Base-by-base conservation (phyloP, 768 basidiomycete species). In the Phallus indusiatus region DNA sequence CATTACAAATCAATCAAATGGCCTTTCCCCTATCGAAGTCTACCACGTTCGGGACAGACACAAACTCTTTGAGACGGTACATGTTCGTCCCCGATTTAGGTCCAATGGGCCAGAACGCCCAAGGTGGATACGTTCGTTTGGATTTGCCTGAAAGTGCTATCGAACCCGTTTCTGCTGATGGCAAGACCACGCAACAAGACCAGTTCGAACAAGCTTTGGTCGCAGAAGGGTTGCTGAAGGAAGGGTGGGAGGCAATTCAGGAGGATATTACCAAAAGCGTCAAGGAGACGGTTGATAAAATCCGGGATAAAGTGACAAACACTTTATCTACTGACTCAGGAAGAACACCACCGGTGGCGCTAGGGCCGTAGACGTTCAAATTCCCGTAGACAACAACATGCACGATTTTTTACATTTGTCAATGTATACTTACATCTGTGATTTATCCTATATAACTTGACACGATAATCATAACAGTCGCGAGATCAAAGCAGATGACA, bases 11-110 rank as follows among this genome's bases (percentile, higher is more conserved):
- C n/a, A 47, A 33, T n/a, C 21, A 21, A 21, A 33, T 49, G 33
- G 56, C 56, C 18, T 58, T 58, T 33, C 56, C 56, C 28, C 34
- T 58, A n/a, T 28, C 37, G 47, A 33, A 18, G 49, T 33, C 24
- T 47, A 58, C 56, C 21, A 11, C 22, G 14, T 58, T 58, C 34
- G 56, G 56, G 12, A 58, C 56, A 36, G 56, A 58, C 21, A 47
- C 48, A 2, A 50, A 33, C 5, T 12, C 47, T 11, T 18, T 21
- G 10, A 28, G 56, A 8, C 24, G 24, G 22, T 58, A 58, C 34
- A 21, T 58, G n/a, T 58, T 58, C 20, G 47, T 49, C 24, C 56
- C 56, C 1, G 56, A 50, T 21, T 47, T 56, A 21, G 55, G 55
- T 2, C 16, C 55, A 47, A 9, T 21, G 4, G 47, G 34, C 1